Evolutionary conservation across 257 asterid species (phyloP).

Genomic region (Primulina huaijiensis): DNA sequence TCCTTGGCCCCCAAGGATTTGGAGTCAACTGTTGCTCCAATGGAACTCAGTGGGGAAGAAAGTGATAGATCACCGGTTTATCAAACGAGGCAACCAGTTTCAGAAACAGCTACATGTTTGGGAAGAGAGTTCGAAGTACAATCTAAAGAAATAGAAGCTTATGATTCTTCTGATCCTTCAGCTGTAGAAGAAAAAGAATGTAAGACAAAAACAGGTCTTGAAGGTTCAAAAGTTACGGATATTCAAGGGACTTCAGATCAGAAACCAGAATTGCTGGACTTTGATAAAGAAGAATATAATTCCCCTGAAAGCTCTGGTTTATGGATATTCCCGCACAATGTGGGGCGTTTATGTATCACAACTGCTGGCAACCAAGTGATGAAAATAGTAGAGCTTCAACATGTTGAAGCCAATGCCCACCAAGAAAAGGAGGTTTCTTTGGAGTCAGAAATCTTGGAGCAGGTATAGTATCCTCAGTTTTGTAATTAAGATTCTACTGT

Average conservation of each 20-base stretch:
- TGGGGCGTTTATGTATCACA: constrained; percentile 51
- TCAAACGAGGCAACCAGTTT: constrained; percentile 32
- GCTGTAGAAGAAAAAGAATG: constrained; percentile 34
- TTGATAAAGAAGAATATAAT: constrained; percentile 40
- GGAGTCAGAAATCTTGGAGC: constrained; percentile 27
- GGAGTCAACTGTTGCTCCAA: background rate
- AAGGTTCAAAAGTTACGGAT: constrained; percentile 31
- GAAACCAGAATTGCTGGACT: constrained; percentile 34
- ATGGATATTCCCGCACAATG: constrained; percentile 69
- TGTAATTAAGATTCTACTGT: background rate
- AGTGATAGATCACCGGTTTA: constrained; percentile 18
- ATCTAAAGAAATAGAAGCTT: constrained; percentile 24
- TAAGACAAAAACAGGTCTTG: constrained; percentile 33
- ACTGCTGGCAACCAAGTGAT: constrained; percentile 55
- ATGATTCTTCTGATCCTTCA: constrained; percentile 20
- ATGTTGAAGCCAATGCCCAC: constrained; percentile 32
- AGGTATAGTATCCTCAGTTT: constrained; percentile 39
- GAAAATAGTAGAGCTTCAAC: constrained; percentile 30
- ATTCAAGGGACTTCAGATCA: constrained; percentile 33
- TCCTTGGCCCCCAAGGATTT: background rate
- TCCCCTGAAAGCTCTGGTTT: constrained; percentile 45
- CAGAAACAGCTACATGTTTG: constrained; percentile 40
- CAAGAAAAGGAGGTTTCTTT: constrained; percentile 30
- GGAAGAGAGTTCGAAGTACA: constrained; percentile 37
- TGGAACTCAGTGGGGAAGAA: constrained; percentile 23